Conservation (phyloP, 306 rosid genomes). For the Astragalus glycyphyllos region DNA sequence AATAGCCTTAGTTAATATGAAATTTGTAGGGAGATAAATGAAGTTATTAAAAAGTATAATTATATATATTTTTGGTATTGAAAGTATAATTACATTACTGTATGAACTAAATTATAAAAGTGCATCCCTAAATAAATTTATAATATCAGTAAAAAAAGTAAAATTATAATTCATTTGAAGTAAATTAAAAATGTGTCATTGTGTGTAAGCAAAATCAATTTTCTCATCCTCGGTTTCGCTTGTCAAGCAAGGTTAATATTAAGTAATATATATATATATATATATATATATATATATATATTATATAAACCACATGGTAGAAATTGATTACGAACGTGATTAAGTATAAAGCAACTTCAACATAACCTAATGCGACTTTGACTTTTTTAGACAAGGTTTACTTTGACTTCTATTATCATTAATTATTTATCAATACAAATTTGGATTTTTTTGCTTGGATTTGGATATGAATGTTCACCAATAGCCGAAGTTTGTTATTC, state of each 20-base stretch:
- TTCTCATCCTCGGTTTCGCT: neutral
- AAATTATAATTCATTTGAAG: neutral
- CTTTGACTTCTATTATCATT: neutral
- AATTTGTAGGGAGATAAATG: neutral
- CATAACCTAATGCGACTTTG: neutral
- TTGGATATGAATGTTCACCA: too few species aligned
- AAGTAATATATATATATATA: neutral
- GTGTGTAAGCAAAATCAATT: conserved; percentile 8
- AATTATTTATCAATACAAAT: too few species aligned
- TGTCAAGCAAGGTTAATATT: neutral
- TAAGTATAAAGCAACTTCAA: neutral
- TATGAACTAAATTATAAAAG: neutral
- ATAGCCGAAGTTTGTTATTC: too few species aligned
- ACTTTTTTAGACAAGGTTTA: neutral
- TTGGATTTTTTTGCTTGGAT: too few species aligned
- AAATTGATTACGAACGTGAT: neutral
- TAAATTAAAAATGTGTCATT: neutral
- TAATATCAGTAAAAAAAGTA: too few species aligned
- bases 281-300: too few species aligned
- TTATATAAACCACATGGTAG: neutral
- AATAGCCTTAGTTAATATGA: neutral
- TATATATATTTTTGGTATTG: too few species aligned
- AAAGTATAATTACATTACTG: neutral
- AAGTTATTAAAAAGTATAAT: neutral
- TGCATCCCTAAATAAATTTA: neutral